Evolutionary conservation across 2,329 filamentous ascomycete genomes (phyloP).

Genomic region (Botryosphaeria agaves): DNA sequence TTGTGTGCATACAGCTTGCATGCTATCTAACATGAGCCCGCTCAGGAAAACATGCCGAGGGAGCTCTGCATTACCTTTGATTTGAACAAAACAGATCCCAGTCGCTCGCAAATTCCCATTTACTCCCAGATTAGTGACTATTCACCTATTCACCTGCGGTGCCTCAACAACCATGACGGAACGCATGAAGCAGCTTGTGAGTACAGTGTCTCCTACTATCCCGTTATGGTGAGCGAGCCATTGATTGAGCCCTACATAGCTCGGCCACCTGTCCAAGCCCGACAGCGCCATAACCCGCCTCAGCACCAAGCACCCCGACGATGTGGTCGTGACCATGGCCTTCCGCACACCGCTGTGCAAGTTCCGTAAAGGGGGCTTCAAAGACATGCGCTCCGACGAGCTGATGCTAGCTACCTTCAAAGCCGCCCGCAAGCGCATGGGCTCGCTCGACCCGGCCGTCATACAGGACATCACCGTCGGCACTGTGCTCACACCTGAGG

Average conservation of each 20-base stretch:
- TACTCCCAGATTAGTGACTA: too few species aligned
- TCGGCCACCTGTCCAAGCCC: neutral
- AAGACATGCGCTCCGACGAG: slow-evolving; percentile 69
- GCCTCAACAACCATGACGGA: neutral
- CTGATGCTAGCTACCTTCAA: neutral
- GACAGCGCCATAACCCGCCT: neutral
- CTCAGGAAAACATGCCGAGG: too few species aligned
- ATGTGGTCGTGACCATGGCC: slow-evolving; percentile 89
- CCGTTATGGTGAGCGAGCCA: neutral
- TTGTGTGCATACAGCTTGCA: too few species aligned
- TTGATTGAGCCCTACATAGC: neutral
- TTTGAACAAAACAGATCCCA: too few species aligned
- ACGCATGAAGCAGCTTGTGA: neutral
- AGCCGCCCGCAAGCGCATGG: neutral
- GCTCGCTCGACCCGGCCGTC: neutral
- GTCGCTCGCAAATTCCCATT: too few species aligned
- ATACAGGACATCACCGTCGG: neutral
- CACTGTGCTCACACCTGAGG: neutral
- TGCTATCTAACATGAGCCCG: too few species aligned
- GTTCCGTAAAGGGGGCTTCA: slow-evolving; percentile 81
- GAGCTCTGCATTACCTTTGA: too few species aligned
- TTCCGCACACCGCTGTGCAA: slow-evolving; percentile 80
- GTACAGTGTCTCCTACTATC: neutral
- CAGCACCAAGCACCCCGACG: slow-evolving; percentile 65
- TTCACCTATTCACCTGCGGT: too few species aligned